Conservation (phyloP, 352 stramenopile genomes). For the Globisporangium recalcitrans region DNA sequence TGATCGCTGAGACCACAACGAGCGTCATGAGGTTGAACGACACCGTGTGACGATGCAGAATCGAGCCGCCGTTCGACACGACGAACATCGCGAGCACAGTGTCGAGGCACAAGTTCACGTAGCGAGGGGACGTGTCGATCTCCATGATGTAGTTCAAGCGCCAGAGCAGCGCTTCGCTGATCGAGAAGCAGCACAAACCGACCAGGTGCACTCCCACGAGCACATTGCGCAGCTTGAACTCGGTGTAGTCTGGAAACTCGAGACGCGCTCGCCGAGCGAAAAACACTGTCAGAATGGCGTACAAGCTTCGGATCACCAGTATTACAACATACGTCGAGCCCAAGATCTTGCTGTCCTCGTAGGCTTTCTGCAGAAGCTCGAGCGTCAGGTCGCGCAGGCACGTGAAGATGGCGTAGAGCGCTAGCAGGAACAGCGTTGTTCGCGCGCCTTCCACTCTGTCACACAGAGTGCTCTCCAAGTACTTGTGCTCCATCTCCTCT, state of each 20-base stretch:
- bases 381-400: constrained; percentile 56
- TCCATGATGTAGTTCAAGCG: constrained; percentile 47
- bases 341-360: constrained; percentile 15
- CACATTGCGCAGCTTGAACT: constrained; percentile 59
- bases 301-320: constrained; percentile 34
- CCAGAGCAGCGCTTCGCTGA: constrained; percentile 52
- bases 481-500: constrained; percentile 69
- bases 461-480: constrained; percentile 53
- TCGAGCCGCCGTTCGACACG: constrained; percentile 75
- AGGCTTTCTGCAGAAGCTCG: constrained; percentile 33
- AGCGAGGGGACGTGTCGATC: constrained; percentile 57
- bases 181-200: constrained; percentile 45
- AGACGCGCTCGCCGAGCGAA: constrained; percentile 31
- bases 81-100: constrained; percentile 81
- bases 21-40: constrained; percentile 61
- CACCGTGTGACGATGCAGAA: constrained; percentile 62
- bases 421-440: constrained; percentile 48
- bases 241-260: constrained; percentile 53
- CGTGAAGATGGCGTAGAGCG: constrained; percentile 58
- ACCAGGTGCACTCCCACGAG: constrained; percentile 54
- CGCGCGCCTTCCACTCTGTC: constrained; percentile 63
- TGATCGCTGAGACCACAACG: constrained; percentile 40
- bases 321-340: constrained; percentile 40
- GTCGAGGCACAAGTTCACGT: constrained; percentile 77
- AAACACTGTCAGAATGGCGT: constrained; percentile 20